Evolutionary conservation across 75 land plant genomes (phyloP).

Genomic region (Azolla pinnata): DNA sequence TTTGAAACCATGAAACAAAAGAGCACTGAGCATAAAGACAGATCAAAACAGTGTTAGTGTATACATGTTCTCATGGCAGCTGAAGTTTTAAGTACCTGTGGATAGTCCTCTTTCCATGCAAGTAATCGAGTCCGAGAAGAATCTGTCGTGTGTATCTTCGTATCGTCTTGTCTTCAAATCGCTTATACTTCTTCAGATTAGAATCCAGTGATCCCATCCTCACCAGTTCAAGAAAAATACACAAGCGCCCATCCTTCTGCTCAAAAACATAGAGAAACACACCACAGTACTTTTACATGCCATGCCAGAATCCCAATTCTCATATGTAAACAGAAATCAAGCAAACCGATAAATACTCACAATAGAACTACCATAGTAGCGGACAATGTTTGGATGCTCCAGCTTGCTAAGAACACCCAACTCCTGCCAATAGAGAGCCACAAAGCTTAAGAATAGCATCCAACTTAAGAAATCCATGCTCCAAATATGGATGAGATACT

Average conservation of each 20-base stretch:
- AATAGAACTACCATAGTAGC: conserved; percentile 30
- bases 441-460: neutral
- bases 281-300: too few relatives aligned
- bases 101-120: conserved; percentile 35
- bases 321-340: too few relatives aligned
- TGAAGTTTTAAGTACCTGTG: conserved; percentile 18
- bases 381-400: conserved; percentile 46
- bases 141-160: conserved; percentile 43
- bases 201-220: conserved; percentile 35
- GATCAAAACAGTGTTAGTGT: neutral
- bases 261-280: neutral
- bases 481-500: too few relatives aligned
- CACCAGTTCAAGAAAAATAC: conserved; percentile 43
- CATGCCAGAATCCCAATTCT: too few relatives aligned
- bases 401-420: conserved; percentile 31
- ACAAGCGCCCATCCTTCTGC: conserved; percentile 32
- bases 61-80: too few relatives aligned
- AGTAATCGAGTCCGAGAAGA: conserved; percentile 32
- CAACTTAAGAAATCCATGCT: neutral
- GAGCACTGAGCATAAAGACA: neutral
- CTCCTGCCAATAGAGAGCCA: conserved; percentile 21
- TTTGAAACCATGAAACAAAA: neutral
- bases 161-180: conserved; percentile 32
- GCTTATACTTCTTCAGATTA: conserved; percentile 24
- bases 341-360: conserved; percentile 12